These are phyloP conservation scores for Pouteria campechiana DNA, from an alignment of 179 eudicot species.

Conservation along the genomic window DNA sequence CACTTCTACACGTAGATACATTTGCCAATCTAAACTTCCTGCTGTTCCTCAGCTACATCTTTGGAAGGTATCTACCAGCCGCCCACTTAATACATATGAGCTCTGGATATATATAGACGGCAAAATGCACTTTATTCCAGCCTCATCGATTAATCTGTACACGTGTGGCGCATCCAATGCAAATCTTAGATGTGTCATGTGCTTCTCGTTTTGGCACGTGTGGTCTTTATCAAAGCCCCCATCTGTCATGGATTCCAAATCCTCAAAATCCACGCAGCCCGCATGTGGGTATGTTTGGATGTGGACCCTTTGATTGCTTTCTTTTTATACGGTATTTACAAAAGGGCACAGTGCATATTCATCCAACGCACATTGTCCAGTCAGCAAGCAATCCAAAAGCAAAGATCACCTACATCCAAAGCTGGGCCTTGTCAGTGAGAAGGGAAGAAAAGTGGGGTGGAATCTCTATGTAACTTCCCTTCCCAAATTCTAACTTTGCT, in stretches of 20 bases:
- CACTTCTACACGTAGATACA: too few species aligned
- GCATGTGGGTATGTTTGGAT: slow-evolving; percentile 10
- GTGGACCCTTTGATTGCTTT: not conserved
- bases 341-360: slow-evolving; percentile 15
- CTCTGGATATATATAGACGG: too few species aligned
- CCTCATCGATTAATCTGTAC: too few species aligned
- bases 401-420: not conserved
- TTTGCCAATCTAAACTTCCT: too few species aligned
- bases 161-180: too few species aligned
- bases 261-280: slow-evolving; percentile 17
- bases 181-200: too few species aligned
- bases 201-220: too few species aligned
- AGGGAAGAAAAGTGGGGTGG: slow-evolving; percentile 91
- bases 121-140: too few species aligned
- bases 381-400: slow-evolving; percentile 21
- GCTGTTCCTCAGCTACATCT: too few species aligned
- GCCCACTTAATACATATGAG: too few species aligned
- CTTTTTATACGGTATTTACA: slow-evolving; percentile 3
- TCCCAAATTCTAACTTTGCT: slow-evolving; percentile 46
- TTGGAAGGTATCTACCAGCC: too few species aligned
- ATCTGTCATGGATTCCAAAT: slow-evolving; percentile 15
- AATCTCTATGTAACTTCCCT: slow-evolving; percentile 71
- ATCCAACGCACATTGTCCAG: slow-evolving; percentile 17
- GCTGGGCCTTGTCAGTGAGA: slow-evolving; percentile 26
- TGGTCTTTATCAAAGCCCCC: too few species aligned